Conservation (phyloP, 805 yeast species). For the Isabelozyma rhagii region DNA sequence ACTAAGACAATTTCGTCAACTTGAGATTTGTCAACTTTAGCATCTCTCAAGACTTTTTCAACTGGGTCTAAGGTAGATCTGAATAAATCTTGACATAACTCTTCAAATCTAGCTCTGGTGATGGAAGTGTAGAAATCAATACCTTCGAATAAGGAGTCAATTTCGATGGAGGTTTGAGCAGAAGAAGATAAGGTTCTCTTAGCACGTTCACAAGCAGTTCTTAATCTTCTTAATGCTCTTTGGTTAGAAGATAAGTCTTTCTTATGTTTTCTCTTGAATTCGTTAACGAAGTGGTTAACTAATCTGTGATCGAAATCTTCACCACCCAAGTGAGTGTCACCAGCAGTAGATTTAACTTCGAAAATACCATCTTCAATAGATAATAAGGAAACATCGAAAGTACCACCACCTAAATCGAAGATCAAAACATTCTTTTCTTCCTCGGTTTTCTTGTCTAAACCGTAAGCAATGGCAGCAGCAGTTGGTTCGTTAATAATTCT, state of each 20-base stretch:
- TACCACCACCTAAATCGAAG: constrained; percentile 51
- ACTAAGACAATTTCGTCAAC: constrained; percentile 92
- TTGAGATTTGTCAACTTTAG: constrained; percentile 84
- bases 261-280: constrained; percentile 97
- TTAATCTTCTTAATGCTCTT: constrained; percentile 96
- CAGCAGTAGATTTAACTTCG: constrained; percentile 49
- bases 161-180: constrained; percentile 92
- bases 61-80: constrained; percentile 94
- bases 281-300: constrained; percentile 88
- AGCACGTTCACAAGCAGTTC: constrained; percentile 99
- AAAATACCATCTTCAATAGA: constrained; percentile 48
- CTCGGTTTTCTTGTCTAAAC: constrained; percentile 45
- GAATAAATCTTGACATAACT: constrained; percentile 89
- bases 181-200: constrained; percentile 97
- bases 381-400: constrained; percentile 45
- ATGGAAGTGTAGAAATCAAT: constrained; percentile 93
- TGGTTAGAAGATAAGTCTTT: constrained; percentile 90
- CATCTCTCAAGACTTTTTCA: constrained; percentile 88
- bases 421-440: constrained; percentile 58
- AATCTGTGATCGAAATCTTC: constrained; percentile 97
- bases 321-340: constrained; percentile 73
- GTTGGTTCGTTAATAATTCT: constrained; percentile 83
- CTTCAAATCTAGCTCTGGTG: constrained; percentile 98
- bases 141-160: constrained; percentile 94
- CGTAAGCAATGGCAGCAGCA: constrained; percentile 69